Percentiles rank a stretch among this genome's conserved stretches.
These are phyloP conservation scores for Maudiozyma serrabonitensis DNA, from an alignment of 805 yeast genomes.

Conservation along the genomic window DNA sequence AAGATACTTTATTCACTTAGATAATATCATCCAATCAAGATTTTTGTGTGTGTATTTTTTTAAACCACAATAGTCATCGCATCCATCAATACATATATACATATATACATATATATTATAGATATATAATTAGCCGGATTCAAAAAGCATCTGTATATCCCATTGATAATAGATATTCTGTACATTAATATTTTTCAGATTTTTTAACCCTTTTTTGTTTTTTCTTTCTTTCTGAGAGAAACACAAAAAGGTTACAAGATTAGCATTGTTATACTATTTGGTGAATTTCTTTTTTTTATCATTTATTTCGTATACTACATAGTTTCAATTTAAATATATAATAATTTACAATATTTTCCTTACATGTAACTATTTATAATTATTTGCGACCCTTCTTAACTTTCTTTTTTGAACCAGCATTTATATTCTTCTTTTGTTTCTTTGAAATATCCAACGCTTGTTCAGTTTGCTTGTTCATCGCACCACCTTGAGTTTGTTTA, in stretches of 20 bases:
- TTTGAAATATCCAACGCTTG: constrained; percentile 26
- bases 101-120: neutral
- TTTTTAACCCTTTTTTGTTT: neutral
- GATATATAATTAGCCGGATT: neutral
- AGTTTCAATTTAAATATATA: neutral
- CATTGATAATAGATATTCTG: neutral
- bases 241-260: too few relatives aligned
- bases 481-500: constrained; percentile 57
- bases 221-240: neutral
- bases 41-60: neutral
- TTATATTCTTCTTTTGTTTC: constrained; percentile 8
- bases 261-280: too few relatives aligned
- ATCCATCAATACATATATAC: neutral
- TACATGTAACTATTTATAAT: neutral
- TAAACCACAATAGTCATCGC: neutral
- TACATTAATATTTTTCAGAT: neutral
- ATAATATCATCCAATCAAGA: neutral
- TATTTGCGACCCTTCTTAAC: constrained; percentile 21
- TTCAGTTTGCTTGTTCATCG: constrained; percentile 33
- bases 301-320: neutral
- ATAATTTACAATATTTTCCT: neutral
- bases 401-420: constrained; percentile 6
- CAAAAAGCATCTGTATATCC: neutral
- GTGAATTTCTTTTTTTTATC: neutral
- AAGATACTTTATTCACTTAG: constrained; percentile 85